Conservation (phyloP, 225 moss, liverwort and hornwort genomes). For the Takakia lepidozioides region DNA sequence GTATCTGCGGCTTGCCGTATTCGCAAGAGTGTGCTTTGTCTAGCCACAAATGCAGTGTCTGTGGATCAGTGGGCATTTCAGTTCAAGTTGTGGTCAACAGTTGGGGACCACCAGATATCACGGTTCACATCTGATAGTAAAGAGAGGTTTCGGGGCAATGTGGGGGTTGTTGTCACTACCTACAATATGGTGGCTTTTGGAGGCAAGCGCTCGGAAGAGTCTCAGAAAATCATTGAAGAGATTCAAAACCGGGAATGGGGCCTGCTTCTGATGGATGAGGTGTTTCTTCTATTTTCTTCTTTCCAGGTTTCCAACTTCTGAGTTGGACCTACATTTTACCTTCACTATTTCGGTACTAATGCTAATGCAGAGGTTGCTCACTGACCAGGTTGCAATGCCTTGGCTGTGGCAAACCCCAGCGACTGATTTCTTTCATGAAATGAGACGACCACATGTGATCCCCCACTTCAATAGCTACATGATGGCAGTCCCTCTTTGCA, state of each 20-base stretch:
- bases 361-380: too few species aligned
- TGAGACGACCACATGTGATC: too few species aligned
- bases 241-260: constrained; percentile 97
- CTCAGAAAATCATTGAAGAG: constrained; percentile 97
- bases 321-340: too few species aligned
- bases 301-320: too few species aligned
- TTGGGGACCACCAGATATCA: constrained; percentile 93
- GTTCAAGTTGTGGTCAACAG: constrained; percentile 97
- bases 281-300: constrained; percentile 1
- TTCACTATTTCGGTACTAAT: too few species aligned
- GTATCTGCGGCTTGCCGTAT: constrained; percentile 98
- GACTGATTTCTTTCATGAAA: background rate
- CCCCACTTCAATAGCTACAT: too few species aligned
- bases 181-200: constrained; percentile 99
- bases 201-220: constrained; percentile 98
- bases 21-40: constrained; percentile 85
- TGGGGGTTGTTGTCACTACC: constrained; percentile 95
- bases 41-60: constrained; percentile 96
- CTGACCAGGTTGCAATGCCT: too few species aligned
- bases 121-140: constrained; percentile 98
- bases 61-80: constrained; percentile 99
- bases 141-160: constrained; percentile 89
- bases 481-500: background rate
- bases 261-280: constrained; percentile 93
- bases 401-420: too few species aligned